phyloP scores from a whole-genome alignment of 2,329 filamentous ascomycete species.

The Verticillium alfalfae region DNA sequence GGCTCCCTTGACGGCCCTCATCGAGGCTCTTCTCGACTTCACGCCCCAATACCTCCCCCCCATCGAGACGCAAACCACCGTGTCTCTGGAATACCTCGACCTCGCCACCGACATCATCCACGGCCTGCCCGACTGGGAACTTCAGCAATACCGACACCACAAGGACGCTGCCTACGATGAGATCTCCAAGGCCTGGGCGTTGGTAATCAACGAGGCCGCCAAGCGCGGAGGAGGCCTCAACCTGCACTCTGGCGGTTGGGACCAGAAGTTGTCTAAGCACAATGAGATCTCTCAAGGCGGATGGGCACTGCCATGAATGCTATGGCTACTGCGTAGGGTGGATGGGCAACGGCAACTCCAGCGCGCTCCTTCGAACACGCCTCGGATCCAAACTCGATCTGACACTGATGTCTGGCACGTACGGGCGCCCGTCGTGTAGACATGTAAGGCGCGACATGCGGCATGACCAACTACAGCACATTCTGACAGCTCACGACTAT shows the following conservation, averaged over 20 bases:
- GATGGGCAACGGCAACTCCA: conserved; percentile 49
- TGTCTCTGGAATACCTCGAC: conserved; percentile 83
- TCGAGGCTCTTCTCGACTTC: conserved; percentile 89
- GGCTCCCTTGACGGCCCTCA: conserved; percentile 70
- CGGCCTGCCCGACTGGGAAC: conserved; percentile 84
- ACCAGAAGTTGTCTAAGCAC: conserved; percentile 79
- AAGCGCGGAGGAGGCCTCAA: conserved; percentile 89
- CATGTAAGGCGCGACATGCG: too few relatives aligned
- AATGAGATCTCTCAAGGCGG: conserved; percentile 78
- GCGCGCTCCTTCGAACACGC: conserved; percentile 11
- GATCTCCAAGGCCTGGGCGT: conserved; percentile 85
- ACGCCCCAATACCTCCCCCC: conserved; percentile 94
- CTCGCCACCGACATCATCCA: conserved; percentile 88
- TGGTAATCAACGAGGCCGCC: conserved; percentile 84
- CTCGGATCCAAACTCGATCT: conserved; percentile 52
- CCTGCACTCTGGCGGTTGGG: conserved; percentile 87
- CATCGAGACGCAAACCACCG: conserved; percentile 75
- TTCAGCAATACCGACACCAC: conserved; percentile 80
- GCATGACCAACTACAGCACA: neutral
- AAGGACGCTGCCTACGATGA: conserved; percentile 97
- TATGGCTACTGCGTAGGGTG: conserved; percentile 69
- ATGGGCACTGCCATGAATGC: conserved; percentile 75
- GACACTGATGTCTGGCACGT: conserved; percentile 56
- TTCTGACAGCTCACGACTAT: conserved; percentile 12
- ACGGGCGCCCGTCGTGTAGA: conserved; percentile 54